These are phyloP conservation scores for Acrocalymma vagum DNA, from an alignment of 2,329 filamentous ascomycete species.

Conservation along the genomic window DNA sequence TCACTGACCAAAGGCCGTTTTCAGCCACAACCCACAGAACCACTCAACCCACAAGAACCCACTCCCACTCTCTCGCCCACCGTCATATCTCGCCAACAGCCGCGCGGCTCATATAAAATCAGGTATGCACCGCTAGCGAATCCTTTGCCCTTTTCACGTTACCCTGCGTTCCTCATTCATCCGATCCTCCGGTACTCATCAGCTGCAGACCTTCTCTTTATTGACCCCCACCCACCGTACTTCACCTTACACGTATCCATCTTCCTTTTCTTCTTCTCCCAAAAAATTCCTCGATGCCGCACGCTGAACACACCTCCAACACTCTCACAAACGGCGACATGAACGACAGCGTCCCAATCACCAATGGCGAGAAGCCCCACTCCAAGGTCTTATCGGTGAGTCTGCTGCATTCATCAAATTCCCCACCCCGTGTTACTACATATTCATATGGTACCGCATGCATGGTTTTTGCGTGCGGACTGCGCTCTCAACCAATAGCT, in stretches of 20 bases:
- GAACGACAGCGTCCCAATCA: slow-evolving; percentile 38
- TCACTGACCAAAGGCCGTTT: slow-evolving; percentile 9
- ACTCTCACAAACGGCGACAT: slow-evolving; percentile 37
- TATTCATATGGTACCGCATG: too few species aligned
- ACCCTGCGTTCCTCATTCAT: background rate
- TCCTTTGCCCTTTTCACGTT: background rate
- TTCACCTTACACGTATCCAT: background rate
- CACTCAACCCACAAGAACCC: too few species aligned
- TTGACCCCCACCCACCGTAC: background rate
- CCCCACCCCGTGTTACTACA: slow-evolving; percentile 2
- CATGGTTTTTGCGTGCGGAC: too few species aligned
- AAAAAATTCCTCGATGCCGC: slow-evolving; percentile 29
- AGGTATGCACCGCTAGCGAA: background rate
- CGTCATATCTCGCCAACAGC: slow-evolving; percentile 3
- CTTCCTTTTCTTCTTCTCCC: background rate
- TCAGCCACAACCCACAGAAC: too few species aligned
- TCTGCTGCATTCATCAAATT: slow-evolving; percentile 10
- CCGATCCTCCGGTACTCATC: too few species aligned
- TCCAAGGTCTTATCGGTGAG: slow-evolving; percentile 51
- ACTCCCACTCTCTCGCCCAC: too few species aligned
- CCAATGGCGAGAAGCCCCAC: slow-evolving; percentile 50
- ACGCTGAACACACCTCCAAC: slow-evolving; percentile 36
- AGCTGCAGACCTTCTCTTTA: too few species aligned
- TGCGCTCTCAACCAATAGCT: slow-evolving; percentile 16
- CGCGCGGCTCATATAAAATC: slow-evolving; percentile 1